Percentiles rank a stretch among this genome's conserved stretches.
Evolutionary conservation across 2,329 filamentous ascomycete genomes (phyloP).

Genomic region (Claviceps capensis): DNA sequence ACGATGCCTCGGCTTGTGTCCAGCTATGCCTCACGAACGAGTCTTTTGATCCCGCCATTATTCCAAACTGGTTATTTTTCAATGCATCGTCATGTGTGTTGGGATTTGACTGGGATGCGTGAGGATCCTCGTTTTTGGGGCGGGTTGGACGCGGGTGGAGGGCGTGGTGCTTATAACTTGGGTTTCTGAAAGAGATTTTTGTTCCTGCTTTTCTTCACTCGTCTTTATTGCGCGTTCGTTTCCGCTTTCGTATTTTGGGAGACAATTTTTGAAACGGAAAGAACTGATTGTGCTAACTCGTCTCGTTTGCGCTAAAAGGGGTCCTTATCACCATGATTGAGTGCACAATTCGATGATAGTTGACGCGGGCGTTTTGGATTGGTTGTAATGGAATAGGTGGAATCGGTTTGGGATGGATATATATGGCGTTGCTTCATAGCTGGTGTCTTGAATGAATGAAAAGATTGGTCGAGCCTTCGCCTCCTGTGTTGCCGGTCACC

Average conservation of each 20-base stretch:
- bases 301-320: neutral
- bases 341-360: no score
- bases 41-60: constrained; percentile 9
- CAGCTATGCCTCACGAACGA: neutral
- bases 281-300: neutral
- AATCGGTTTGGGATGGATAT: neutral
- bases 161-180: constrained; percentile 32
- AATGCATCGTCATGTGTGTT: constrained; percentile 23
- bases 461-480: no score
- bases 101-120: constrained; percentile 1
- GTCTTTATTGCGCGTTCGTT: neutral
- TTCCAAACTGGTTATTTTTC: constrained; percentile 7
- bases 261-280: neutral
- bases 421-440: neutral
- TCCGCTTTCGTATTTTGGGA: neutral
- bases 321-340: neutral
- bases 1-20: constrained; percentile 9
- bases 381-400: neutral
- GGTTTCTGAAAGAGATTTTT: constrained; percentile 29
- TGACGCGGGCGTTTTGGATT: neutral
- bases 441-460: no score
- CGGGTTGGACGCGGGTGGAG: constrained; percentile 21
- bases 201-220: neutral
- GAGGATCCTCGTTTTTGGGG: constrained; percentile 10
- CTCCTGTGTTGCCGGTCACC: neutral